phyloP scores from a whole-genome alignment of 2,329 filamentous ascomycete species.

The Cladosporium sp. region DNA sequence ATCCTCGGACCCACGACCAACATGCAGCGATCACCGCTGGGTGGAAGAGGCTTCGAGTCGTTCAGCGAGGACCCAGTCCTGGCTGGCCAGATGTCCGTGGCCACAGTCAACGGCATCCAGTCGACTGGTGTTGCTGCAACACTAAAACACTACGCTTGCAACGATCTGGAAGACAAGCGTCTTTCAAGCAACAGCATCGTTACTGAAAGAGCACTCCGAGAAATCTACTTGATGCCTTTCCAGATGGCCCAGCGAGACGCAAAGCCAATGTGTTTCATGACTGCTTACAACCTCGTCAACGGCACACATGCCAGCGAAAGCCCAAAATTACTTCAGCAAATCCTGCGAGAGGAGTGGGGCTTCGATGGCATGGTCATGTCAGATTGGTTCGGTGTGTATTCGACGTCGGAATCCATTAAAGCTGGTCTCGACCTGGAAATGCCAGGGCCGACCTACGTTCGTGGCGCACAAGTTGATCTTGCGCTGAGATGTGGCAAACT shows the following conservation, averaged over 20 bases:
- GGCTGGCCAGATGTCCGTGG: conserved; percentile 69
- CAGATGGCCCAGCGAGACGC: conserved; percentile 61
- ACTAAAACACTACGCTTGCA: conserved; percentile 76
- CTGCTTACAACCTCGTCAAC: conserved; percentile 73
- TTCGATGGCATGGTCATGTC: conserved; percentile 60
- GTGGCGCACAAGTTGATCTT: conserved; percentile 35
- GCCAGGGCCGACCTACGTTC: conserved; percentile 69
- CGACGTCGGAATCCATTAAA: conserved; percentile 64
- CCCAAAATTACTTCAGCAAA: conserved; percentile 64
- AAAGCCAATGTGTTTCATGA: conserved; percentile 58
- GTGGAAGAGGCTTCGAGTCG: conserved; percentile 84
- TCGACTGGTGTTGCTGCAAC: conserved; percentile 73
- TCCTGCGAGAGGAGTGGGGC: conserved; percentile 70
- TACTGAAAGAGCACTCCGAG: conserved; percentile 64
- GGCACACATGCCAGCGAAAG: conserved; percentile 68
- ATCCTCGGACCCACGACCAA: conserved; percentile 33
- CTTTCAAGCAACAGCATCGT: conserved; percentile 65
- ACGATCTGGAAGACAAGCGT: conserved; percentile 70
- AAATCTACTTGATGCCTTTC: conserved; percentile 73
- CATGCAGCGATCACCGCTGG: conserved; percentile 40
- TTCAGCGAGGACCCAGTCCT: conserved; percentile 81
- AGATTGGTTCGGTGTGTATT: conserved; percentile 79
- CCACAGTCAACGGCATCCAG: conserved; percentile 64
- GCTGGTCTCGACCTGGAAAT: conserved; percentile 83
- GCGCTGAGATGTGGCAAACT: conserved; percentile 31